Base-by-base conservation (phyloP, 164 flowering plant species). In the Magnolia sinica region DNA sequence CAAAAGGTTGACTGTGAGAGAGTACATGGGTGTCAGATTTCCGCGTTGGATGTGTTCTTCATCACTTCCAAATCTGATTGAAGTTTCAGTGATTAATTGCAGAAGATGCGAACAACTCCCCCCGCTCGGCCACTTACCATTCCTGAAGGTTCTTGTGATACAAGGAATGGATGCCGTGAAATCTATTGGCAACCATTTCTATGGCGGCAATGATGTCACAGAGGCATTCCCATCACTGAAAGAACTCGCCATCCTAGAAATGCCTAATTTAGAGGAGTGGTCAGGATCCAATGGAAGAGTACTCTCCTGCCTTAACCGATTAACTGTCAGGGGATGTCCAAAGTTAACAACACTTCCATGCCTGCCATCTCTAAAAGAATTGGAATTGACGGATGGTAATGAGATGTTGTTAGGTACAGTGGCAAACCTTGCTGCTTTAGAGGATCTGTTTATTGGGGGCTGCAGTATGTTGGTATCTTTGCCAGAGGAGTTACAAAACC, bases 1-100 rank as follows among this genome's bases (percentile, higher is more conserved):
- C 7, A 72, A 77, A n/a, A 74, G 22, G 16, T 50, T 86, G 72
- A 8, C 7, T 3, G 50, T 86, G 8, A 22, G 22, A 6, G 74
- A 50, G 0, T 86, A 77, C 51, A 24, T 59, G 22, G 86, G 86
- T 14, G 8, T 14, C 11, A n/a, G 1, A 0, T 77, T 84, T 45
- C 86, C 85, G 23, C 0, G 2, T 8, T 84, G 86, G 88, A 24
- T 69, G 64, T 13, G 5, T 20, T 27, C 64, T 27, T 45, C 29
- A 14, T 8, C 7, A 14, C 73, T 81, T 8, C 63, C 70, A 1
- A 80, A 73, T 11, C 65, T 83, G 19, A 16, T 55, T 11, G 10
- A 23, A 4, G 2, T 83, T 3, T 69, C 9, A 2, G 64, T 87
- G 7, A 37, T 20, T 1, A 7, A 27, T 27, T 68, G 70, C 24